phyloP scores from a whole-genome alignment of 2,329 filamentous ascomycete species.

The Camillea tinctor region DNA sequence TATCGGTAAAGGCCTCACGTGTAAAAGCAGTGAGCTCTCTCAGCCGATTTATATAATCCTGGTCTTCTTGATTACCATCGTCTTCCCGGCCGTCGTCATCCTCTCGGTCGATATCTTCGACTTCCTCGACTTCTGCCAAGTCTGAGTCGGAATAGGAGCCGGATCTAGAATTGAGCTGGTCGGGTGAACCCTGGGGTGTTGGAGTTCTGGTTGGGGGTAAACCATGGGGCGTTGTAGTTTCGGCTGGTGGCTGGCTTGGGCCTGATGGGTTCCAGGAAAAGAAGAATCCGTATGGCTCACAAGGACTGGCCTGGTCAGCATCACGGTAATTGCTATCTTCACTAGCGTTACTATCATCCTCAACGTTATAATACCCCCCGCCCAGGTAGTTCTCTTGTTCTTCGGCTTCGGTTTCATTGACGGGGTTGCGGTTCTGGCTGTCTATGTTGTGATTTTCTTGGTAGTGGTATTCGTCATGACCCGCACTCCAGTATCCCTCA shows the following conservation, averaged over 20 bases:
- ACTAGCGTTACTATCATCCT: neutral
- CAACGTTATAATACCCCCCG: neutral
- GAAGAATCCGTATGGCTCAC: too few relatives aligned
- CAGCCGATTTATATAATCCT: neutral
- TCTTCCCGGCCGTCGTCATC: too few relatives aligned
- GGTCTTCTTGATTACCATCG: neutral
- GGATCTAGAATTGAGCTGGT: neutral
- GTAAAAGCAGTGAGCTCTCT: neutral
- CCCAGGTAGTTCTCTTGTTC: neutral
- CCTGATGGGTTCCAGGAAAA: neutral
- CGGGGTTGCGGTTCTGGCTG: neutral
- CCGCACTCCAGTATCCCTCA: neutral
- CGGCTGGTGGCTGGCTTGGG: too few relatives aligned
- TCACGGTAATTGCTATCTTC: neutral
- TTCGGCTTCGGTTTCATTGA: neutral
- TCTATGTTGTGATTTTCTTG: neutral
- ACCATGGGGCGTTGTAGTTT: neutral
- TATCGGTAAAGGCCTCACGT: neutral
- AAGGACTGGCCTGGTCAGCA: neutral
- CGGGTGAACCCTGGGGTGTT: neutral
- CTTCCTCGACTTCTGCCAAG: neutral
- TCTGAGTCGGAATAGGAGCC: neutral
- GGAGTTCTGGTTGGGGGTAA: too few relatives aligned
- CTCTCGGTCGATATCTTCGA: too few relatives aligned
- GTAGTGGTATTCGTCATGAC: neutral